A percentile compares a stretch with the other conserved stretches of the same genome.
phyloP scores from a whole-genome alignment of 768 basidiomycete species.

The Leccinum disarticulatum region DNA sequence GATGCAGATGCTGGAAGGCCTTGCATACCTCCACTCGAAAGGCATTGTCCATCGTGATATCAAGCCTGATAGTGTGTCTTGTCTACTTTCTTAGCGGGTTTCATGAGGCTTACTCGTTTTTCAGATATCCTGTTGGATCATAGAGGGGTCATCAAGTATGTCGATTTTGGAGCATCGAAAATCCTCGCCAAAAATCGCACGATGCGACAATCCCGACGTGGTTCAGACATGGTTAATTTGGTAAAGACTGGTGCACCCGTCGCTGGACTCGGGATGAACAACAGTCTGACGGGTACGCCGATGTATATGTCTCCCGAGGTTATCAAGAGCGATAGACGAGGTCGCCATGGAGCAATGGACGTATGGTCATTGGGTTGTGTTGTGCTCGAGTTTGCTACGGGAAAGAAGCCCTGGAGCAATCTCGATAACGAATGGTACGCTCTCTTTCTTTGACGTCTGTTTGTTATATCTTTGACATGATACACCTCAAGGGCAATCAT shows the following conservation, averaged over 20 bases:
- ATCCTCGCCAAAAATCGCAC: constrained; percentile 90
- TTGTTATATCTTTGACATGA: constrained; percentile 6
- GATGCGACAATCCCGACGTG: constrained; percentile 67
- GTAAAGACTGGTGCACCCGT: constrained; percentile 36
- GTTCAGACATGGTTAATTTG: constrained; percentile 39
- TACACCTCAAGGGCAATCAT: constrained; percentile 84
- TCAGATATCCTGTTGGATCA: constrained; percentile 94
- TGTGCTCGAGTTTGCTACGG: constrained; percentile 95
- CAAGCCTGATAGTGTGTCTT: constrained; percentile 91
- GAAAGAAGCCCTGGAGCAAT: constrained; percentile 97
- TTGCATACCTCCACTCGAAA: constrained; percentile 90
- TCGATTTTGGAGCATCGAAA: constrained; percentile 97
- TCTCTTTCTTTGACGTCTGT: not conserved
- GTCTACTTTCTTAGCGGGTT: constrained; percentile 1
- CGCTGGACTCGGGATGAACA: constrained; percentile 57
- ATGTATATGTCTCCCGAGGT: constrained; percentile 99
- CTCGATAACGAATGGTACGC: constrained; percentile 97
- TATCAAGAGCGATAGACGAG: constrained; percentile 89
- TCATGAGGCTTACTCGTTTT: constrained; percentile 13
- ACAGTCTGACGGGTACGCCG: constrained; percentile 93
- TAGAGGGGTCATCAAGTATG: constrained; percentile 90
- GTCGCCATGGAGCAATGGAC: constrained; percentile 94
- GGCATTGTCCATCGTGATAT: constrained; percentile 95
- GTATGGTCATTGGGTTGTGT: constrained; percentile 98
- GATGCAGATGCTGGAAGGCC: constrained; percentile 94